A percentile compares a stretch with the other conserved stretches of the same genome.
Evolutionary conservation across 208 protist genomes (phyloP).

Genomic region (Leptomonas seymouri): DNA sequence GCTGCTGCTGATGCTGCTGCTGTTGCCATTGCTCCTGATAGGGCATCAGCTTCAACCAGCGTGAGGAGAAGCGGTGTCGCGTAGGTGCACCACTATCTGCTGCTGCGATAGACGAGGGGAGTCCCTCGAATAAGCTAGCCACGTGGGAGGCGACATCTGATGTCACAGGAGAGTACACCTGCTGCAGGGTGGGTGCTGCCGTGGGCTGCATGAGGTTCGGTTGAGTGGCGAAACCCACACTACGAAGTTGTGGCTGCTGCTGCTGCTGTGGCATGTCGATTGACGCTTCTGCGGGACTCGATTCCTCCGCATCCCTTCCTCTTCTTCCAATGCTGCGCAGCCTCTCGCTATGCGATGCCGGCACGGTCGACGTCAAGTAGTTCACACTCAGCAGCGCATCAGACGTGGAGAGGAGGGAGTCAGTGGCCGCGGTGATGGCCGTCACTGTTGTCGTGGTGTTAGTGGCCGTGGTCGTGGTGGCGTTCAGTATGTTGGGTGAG

Average conservation of each 20-base stretch:
- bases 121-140: not conserved
- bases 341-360: no score
- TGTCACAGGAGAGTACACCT: not conserved
- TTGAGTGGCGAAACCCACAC: not conserved
- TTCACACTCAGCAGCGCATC: not conserved
- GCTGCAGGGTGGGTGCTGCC: not conserved
- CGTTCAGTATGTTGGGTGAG: not conserved
- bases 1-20: constrained; percentile 2
- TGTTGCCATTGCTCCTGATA: constrained; percentile 7
- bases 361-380: not conserved
- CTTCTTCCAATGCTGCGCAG: no score
- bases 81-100: not conserved
- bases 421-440: no score
- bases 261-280: not conserved
- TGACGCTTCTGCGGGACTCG: not conserved
- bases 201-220: not conserved
- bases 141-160: not conserved
- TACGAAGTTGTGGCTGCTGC: not conserved
- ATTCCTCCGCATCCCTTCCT: no score
- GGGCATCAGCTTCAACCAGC: constrained; percentile 3
- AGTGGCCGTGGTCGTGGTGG: not conserved
- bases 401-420: no score
- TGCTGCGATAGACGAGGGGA: not conserved
- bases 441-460: not conserved
- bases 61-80: not conserved